Base-by-base conservation (phyloP, 83 land plant species). In the Thuja plicata region DNA sequence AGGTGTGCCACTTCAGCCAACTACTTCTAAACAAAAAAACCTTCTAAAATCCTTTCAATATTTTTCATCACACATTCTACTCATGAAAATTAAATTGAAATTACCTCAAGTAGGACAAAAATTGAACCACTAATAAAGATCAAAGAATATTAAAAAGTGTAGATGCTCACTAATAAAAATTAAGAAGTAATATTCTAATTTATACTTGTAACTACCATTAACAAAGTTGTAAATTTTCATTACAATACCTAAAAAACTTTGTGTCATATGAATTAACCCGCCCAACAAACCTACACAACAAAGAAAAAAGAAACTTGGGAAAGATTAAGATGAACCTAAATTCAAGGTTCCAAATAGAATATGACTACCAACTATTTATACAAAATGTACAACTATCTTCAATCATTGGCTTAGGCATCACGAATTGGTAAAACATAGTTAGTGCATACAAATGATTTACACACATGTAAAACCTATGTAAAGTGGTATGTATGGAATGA, bases 121-220 rank as follows among this genome's bases (percentile, higher is more conserved):
- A 93, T 94, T 40, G 99, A 87, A 97, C 98, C 97, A 96, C 96
- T n/a, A 98, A 43, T 50, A 97, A 94, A 15, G 1, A 3, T 97
- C 99, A 54, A 85, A 98, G 94, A 90, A 95, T 98, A 93, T 98
- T 98, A 48, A 97, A 88, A 71, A 98, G 96, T 79, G 99, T 98
- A 55, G 99, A 99, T 55, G 97, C 96, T 50, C 99, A 93, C 32
- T 95, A 93, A 98, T 98, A 89, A 90, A 92, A 88, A 50, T 57
- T 2, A 35, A 77, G 3, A 85, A 46, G 11, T 66, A 5, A 40
- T 35, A 46, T 38, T 87, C n/a, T n/a, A 89, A 24, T 71, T 50
- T 37, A 1, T 32, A 57, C 6, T 32, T 30, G 10, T 70, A 73
- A 32, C 54, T 73, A 8, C 34, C 27, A 87, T 70, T n/a, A 71